Evolutionary conservation across 495 filamentous ascomycete genomes (phyloP).

Genomic region (Cercophora sp.): DNA sequence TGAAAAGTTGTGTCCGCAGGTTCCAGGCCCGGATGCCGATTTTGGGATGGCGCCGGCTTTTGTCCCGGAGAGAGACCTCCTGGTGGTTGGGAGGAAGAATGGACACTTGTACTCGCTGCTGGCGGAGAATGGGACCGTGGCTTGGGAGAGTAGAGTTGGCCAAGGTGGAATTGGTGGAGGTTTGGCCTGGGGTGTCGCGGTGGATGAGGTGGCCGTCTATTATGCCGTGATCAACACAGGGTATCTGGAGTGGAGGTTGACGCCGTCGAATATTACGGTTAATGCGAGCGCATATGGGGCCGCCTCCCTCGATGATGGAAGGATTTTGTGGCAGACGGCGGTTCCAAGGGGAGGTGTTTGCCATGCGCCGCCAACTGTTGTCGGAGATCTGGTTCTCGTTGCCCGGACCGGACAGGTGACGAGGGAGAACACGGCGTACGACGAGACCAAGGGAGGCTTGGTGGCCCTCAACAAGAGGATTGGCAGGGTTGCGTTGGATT

Average conservation of each 20-base stretch:
- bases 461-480: constrained; percentile 6
- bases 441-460: neutral
- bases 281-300: constrained; percentile 32
- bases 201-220: constrained; percentile 31
- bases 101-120: constrained; percentile 33
- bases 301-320: constrained; percentile 19
- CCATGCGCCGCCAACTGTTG: constrained; percentile 7
- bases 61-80: constrained; percentile 25
- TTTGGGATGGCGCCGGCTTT: constrained; percentile 43
- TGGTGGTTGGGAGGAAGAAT: constrained; percentile 40
- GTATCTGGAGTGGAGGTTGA: constrained; percentile 16
- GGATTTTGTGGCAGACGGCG: constrained; percentile 3
- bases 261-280: constrained; percentile 17
- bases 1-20: constrained; percentile 25
- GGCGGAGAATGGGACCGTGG: constrained; percentile 25
- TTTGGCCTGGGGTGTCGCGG: constrained; percentile 38
- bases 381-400: constrained; percentile 5
- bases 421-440: neutral
- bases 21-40: constrained; percentile 36
- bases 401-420: neutral
- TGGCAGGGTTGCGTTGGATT: neutral
- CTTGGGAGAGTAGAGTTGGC: constrained; percentile 29
- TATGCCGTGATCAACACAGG: constrained; percentile 31
- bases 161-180: constrained; percentile 27
- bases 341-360: neutral